Base-by-base conservation (phyloP, 345 rosid species). In the Bruguiera sexangula region DNA sequence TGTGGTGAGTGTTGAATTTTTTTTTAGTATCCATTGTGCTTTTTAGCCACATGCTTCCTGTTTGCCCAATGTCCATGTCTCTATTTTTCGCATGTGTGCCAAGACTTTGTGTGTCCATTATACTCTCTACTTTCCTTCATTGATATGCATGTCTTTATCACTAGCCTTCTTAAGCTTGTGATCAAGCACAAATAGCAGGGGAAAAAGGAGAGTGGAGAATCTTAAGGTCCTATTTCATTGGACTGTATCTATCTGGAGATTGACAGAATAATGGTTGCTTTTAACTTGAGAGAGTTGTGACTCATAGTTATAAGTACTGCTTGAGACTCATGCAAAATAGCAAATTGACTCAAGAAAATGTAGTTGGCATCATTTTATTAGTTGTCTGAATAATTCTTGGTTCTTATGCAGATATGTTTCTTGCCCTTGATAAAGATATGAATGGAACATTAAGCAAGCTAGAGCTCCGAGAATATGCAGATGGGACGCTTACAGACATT, bases 401-500 rank as follows among this genome's bases (percentile, higher is more conserved):
- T 80, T 72, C 65, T 76, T 73, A 57, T 75, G 73, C 73, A 95
- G 99, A 95, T 75, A 90, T 95, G 96, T 92, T 86, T 79, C 87
- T 95, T 74, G 96, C 96, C 69, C 98, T 95, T 34, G 98, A 95
- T 82, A 95, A 90, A 76, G 98, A 92, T 87, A 82, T 78, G 81
- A 92, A 88, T 77, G 98, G 97, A 69, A 82, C 99, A 15, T 79
- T 92, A 80, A 82, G 97, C 87, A 96, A 96, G 86, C 97, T 85
- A 79, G 98, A 96, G 82, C 97, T 96, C 69, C 84, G 75, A 78
- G 98, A 96, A 76, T 96, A 96, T 79, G 98, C 98, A 0, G 99
- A 96, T 73, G 97, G 99, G 60, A 89, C 99, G 26, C 80, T 96
- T 65, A 96, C 98, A 24, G 97, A 89, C 63, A 96, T 96, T 68